phyloP scores from a whole-genome alignment of 108 stramenopile species.

The Skeletonema grethae region DNA sequence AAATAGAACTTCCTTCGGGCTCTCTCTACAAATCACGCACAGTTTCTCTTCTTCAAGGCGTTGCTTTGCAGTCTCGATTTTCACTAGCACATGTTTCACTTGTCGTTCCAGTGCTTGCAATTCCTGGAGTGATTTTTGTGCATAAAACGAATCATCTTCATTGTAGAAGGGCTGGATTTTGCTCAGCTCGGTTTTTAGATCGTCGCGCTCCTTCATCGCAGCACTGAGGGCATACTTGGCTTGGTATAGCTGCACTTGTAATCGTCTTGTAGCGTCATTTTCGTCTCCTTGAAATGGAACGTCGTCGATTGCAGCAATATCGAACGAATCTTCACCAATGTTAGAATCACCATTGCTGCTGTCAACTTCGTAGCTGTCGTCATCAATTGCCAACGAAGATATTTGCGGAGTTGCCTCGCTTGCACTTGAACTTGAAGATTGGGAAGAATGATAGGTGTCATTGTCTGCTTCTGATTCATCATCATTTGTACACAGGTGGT shows the following conservation, averaged over 20 bases:
- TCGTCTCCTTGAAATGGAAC: not conserved
- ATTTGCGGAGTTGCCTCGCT: not conserved
- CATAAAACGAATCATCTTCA: conserved; percentile 10
- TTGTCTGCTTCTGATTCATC: conserved; percentile 1
- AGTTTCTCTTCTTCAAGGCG: conserved; percentile 30
- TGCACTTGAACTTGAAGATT: not conserved
- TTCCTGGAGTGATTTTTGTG: conserved; percentile 34
- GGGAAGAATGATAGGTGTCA: conserved; percentile 3
- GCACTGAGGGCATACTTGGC: conserved; percentile 32
- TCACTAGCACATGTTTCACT: conserved; percentile 29
- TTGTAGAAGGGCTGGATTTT: conserved; percentile 12
- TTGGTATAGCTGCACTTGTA: conserved; percentile 24
- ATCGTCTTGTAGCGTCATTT: conserved; percentile 1
- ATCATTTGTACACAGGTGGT: not conserved
- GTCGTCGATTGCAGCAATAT: not conserved
- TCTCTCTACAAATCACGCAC: conserved; percentile 45
- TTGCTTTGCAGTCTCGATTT: conserved; percentile 34
- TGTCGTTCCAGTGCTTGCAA: conserved; percentile 23
- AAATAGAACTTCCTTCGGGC: conserved; percentile 32
- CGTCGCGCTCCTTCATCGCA: conserved; percentile 19
- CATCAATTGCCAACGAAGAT: not conserved
- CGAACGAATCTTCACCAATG: not conserved
- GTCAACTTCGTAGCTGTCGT: not conserved
- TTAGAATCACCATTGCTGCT: not conserved
- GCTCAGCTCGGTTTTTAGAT: conserved; percentile 15